These are phyloP conservation scores for Jatropha curcas DNA, from an alignment of 345 rosid species.

Conservation along the genomic window DNA sequence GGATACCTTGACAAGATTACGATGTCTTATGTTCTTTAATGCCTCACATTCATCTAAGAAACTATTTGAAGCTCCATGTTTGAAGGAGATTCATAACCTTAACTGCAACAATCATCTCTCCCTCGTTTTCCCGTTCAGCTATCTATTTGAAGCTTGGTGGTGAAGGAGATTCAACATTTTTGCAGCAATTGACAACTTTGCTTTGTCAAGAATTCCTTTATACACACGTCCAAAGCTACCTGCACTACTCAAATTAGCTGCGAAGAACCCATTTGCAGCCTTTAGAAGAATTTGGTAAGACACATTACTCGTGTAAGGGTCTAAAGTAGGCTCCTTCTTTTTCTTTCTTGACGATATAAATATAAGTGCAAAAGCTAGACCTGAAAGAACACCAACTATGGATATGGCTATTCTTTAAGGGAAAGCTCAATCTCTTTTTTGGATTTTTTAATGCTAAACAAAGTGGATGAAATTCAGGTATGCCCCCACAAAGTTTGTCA, in stretches of 20 bases:
- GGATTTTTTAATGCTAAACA: background rate
- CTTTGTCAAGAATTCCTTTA: background rate
- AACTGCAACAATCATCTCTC: background rate
- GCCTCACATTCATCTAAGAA: constrained; percentile 5
- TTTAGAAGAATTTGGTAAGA: background rate
- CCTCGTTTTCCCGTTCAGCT: too few relatives aligned
- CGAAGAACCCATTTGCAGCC: constrained; percentile 1
- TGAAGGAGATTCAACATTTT: too few relatives aligned
- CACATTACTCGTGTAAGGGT: background rate
- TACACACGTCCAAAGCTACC: constrained; percentile 10
- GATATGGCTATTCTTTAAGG: background rate
- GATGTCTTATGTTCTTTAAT: constrained; percentile 8
- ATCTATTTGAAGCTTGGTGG: too few relatives aligned
- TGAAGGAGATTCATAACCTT: background rate
- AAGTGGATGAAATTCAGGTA: background rate
- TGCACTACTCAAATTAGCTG: background rate
- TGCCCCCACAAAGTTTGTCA: background rate
- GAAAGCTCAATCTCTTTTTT: background rate
- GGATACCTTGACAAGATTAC: constrained; percentile 9
- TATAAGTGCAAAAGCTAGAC: background rate
- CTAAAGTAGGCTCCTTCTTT: background rate
- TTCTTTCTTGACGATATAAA: background rate
- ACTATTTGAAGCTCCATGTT: constrained; percentile 9
- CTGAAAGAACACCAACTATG: too few relatives aligned
- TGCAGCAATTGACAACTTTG: too few relatives aligned